A percentile compares a stretch with the other conserved stretches of the same genome.
Evolutionary conservation across 176 grass and related monocot species (phyloP).

Genomic region (Ampelocalamus luodianensis): DNA sequence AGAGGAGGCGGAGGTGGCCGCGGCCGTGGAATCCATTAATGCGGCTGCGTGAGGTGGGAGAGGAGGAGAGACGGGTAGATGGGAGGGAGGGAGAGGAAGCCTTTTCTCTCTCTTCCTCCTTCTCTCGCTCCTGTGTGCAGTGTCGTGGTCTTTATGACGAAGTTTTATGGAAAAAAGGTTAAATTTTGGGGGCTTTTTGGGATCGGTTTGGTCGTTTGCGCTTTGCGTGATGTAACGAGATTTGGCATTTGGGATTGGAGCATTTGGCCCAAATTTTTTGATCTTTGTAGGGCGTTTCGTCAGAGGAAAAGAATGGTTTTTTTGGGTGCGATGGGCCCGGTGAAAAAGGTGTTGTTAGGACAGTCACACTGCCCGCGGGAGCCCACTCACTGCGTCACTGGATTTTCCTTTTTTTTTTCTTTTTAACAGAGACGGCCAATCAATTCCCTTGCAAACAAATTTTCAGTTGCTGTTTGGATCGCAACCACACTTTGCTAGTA

Average conservation of each 20-base stretch:
- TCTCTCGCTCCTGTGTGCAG: not conserved
- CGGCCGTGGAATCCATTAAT: conserved; percentile 56
- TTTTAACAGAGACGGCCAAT: not conserved
- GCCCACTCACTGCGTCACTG: not conserved
- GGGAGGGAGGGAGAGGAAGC: not conserved
- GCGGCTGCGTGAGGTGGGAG: conserved; percentile 40
- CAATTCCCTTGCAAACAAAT: too few species aligned
- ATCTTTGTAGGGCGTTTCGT: conserved; percentile 8
- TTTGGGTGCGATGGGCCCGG: not conserved
- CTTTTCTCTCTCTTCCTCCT: not conserved
- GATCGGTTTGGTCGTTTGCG: conserved; percentile 36
- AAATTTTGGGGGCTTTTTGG: not conserved
- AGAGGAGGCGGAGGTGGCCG: conserved; percentile 8
- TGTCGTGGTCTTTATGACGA: not conserved
- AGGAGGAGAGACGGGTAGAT: not conserved
- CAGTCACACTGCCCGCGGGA: not conserved
- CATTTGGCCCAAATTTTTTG: conserved; percentile 24
- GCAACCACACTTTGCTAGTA: not conserved
- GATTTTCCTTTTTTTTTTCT: too few species aligned
- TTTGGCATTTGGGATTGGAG: conserved; percentile 23
- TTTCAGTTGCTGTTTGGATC: too few species aligned
- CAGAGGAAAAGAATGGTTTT: conserved; percentile 1
- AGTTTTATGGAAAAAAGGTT: not conserved
- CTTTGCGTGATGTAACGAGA: conserved; percentile 37
- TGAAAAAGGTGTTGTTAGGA: not conserved